phyloP scores from a whole-genome alignment of 768 basidiomycete genomes.

The Multifurca ochricompacta region DNA sequence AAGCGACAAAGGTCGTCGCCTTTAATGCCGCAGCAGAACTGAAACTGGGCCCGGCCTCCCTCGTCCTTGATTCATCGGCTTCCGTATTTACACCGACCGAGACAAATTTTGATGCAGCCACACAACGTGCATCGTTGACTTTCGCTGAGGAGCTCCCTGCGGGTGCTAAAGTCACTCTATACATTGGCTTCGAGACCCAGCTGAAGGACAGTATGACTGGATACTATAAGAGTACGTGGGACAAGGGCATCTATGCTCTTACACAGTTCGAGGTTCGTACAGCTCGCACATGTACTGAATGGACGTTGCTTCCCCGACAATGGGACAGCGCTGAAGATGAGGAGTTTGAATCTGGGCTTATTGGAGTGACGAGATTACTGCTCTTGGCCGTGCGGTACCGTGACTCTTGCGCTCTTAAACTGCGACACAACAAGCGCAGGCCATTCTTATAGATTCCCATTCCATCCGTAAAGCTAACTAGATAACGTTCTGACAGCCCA shows the following conservation, averaged over 20 bases:
- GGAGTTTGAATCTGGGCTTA: too few relatives aligned
- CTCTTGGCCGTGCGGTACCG: too few relatives aligned
- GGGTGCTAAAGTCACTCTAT: constrained; percentile 62
- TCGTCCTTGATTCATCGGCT: constrained; percentile 46
- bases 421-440: not conserved
- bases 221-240: constrained; percentile 71
- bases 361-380: not conserved
- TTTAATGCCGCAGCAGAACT: constrained; percentile 57
- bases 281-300: not conserved
- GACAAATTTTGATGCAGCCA: constrained; percentile 44
- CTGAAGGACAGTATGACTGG: constrained; percentile 72
- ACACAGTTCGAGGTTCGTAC: constrained; percentile 78
- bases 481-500: constrained; percentile 45
- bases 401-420: too few relatives aligned
- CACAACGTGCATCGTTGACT: constrained; percentile 57
- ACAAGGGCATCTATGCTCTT: constrained; percentile 61
- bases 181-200: constrained; percentile 56
- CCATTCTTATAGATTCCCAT: not conserved
- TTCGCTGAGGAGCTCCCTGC: constrained; percentile 55
- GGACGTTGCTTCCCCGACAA: not conserved
- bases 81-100: constrained; percentile 38
- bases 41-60: constrained; percentile 45
- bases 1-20: constrained; percentile 51
- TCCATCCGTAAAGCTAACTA: not conserved
- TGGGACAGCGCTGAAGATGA: not conserved